Evolutionary conservation across 441 rosid genomes (phyloP), one percentile per base, ranked within the genome.

Genomic region (Euphorbia celastroides): DNA sequence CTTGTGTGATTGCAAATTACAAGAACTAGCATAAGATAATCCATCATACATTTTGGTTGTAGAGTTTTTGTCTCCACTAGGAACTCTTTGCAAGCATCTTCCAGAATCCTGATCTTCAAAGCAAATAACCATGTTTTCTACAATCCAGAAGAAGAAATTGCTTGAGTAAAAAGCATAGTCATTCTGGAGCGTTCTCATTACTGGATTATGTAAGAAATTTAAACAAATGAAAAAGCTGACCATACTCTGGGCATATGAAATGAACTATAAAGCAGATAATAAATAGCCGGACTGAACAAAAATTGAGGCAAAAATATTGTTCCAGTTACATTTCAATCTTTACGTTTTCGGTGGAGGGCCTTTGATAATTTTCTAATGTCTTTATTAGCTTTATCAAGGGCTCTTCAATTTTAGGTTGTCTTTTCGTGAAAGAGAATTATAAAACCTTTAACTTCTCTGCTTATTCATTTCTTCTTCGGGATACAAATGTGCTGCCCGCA

Each of bases 111-210:
- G 74, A 80, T 91, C 99, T 78, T 93, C 95, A 79, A 86, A 85
- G 82, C 97, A 91, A 78, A 93, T 73, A 78, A 93, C 97, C 96
- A 93, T 88, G 83, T 93, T 93, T 78, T 89, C 98, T 93, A 60
- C 73, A 76, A 71, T 61, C 56, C 73, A 81, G 67, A 72, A 67
- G 69, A 14, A 27, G 66, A 78, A 65, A 17, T 26, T 41, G 77
- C 63, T n/a, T 57, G 17, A 73, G 62, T 59, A 64, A 52, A n/a
- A 36, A 12, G 74, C 60, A 34, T 52, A 68, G 63, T 56, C 72
- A 70, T 58, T 38, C 70, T 65, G 69, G 77, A 67, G 14, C 23
- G 62, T 51, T 56, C 46, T 64, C 50, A 30, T 20, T 6, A 69
- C 64, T 48, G 64, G 61, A 55, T 52, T 25, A 7, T 38, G 42